Percentiles rank a stretch among this genome's conserved stretches.
Conservation (phyloP, 1,139 yeast genomes). For the Saccharomyces hybrid region DNA sequence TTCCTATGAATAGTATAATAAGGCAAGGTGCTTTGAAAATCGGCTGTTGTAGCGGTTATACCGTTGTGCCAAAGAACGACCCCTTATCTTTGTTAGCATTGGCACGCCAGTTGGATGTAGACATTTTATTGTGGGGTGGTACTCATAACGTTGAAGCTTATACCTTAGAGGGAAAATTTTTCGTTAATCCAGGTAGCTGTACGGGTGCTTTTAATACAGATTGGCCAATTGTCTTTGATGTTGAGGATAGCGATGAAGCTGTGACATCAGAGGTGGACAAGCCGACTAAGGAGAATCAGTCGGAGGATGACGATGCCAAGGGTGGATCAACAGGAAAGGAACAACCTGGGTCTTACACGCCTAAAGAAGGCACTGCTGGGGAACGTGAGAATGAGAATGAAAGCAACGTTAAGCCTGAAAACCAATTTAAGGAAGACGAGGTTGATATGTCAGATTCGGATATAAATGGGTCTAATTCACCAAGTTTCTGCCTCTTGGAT, state of each 20-base stretch:
- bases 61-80: constrained; percentile 76
- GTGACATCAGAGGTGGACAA: background rate
- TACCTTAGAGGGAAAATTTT: constrained; percentile 84
- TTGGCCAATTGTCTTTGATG: constrained; percentile 37
- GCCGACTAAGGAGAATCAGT: background rate
- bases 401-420: background rate
- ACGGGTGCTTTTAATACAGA: constrained; percentile 77
- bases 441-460: constrained; percentile 1
- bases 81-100: constrained; percentile 74
- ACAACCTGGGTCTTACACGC: constrained; percentile 8
- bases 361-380: constrained; percentile 2
- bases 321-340: constrained; percentile 12
- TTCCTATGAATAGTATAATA: constrained; percentile 62
- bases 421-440: background rate
- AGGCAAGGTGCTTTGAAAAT: constrained; percentile 64
- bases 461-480: constrained; percentile 41
- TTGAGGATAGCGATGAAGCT: background rate
- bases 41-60: constrained; percentile 81
- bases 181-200: constrained; percentile 91
- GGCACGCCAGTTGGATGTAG: constrained; percentile 90
- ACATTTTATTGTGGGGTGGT: constrained; percentile 93
- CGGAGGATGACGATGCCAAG: background rate
- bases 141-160: constrained; percentile 90
- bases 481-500: constrained; percentile 84
- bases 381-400: background rate